Evolutionary conservation across 768 basidiomycete species (phyloP), one percentile per base, ranked within the genome.

Genomic region (Amanita thiersii): DNA sequence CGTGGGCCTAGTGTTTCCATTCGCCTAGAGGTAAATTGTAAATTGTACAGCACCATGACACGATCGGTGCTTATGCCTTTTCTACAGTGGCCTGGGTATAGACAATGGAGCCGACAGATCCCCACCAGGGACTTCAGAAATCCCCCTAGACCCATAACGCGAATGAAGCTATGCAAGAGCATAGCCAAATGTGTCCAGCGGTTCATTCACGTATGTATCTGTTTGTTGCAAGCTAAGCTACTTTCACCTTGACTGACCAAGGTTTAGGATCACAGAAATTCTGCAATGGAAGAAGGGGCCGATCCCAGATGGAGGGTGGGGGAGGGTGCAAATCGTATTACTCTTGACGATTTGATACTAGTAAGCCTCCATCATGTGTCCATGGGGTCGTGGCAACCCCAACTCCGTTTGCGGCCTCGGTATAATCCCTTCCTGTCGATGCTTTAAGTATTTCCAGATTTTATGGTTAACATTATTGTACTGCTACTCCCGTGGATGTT

Each of bases 341-440:
- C 57, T 26, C 61, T 82, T 3, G 81, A 81, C 20, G 75, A 87
- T 54, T 65, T 88, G 37, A 63, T 81, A 37, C 72, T 88, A 33
- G 80, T 88, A 50, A 81, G 82, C 50, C 75, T 87, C 40, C 84
- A 87, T 59, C 86, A 88, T 49, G 83, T 87, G 39, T 86, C 84
- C 9, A 76, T 84, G 60, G 85, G 86, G 8, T 80, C 78, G 43
- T 88, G 85, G 85, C 85, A 88, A 46, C 82, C 84, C 15, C 83
- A 87, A 43, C 60, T 87, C 33, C 72, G 82, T 54, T 65, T 86
- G 25, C 57, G 63, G 28, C 68, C 64, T 17, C 69, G 69, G 4
- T 48, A 59, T 14, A 24, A 18, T 8, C 37, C 12, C 21, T 39
- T 18, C 5, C 12, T 39, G 15, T 5, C n/a, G n/a, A n/a, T n/a